These are phyloP conservation scores for Mycena chlorophos DNA, from an alignment of 768 basidiomycete species.

Conservation along the genomic window DNA sequence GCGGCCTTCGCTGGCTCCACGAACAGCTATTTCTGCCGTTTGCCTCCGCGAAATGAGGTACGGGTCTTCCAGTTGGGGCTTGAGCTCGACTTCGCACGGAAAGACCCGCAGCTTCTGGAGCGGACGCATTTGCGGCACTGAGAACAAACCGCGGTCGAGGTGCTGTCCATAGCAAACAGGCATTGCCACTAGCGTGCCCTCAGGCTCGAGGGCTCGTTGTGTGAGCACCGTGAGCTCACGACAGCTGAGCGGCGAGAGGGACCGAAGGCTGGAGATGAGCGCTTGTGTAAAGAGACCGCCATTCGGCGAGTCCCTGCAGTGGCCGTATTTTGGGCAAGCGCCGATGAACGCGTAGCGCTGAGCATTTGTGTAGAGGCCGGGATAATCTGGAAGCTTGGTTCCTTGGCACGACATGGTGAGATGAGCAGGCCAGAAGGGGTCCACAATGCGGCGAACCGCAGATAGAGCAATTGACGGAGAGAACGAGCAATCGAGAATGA, in stretches of 20 bases:
- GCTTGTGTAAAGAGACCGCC: background rate
- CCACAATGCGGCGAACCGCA: background rate
- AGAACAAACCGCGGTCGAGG: no score
- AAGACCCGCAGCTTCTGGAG: no score
- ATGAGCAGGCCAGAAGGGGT: background rate
- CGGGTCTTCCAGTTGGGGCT: no score
- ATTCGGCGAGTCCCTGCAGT: background rate
- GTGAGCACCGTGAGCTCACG: background rate
- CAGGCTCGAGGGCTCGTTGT: background rate
- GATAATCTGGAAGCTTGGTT: background rate
- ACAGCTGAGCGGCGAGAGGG: background rate
- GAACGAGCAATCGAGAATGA: background rate
- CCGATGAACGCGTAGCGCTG: background rate
- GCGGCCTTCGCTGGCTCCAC: no score
- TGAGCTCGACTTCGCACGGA: no score
- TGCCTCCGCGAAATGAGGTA: no score
- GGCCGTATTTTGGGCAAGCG: background rate
- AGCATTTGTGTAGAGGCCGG: background rate
- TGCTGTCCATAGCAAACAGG: no score
- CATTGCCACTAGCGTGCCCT: background rate
- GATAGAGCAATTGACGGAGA: background rate
- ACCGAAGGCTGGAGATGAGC: background rate
- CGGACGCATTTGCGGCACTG: no score
- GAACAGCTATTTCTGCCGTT: no score
- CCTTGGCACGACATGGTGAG: background rate